phyloP scores from a whole-genome alignment of 2,329 filamentous ascomycete genomes.

The Pseudocercospora eumusae region DNA sequence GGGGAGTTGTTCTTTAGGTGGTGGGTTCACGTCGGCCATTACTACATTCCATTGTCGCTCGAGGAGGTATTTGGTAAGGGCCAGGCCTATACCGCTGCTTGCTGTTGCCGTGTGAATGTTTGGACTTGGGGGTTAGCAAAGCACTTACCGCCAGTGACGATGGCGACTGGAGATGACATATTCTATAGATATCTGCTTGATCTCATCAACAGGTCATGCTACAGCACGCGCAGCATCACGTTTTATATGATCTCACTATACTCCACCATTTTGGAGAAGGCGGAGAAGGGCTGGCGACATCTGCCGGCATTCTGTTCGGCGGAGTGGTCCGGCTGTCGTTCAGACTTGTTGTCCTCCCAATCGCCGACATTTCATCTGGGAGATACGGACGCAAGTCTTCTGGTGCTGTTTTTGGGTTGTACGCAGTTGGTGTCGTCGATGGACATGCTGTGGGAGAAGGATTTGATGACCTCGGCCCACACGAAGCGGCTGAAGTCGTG shows the following conservation, averaged over 20 bases:
- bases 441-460: background rate
- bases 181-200: background rate
- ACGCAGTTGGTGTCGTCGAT: background rate
- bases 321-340: background rate
- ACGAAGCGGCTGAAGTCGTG: background rate
- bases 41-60: constrained; percentile 45
- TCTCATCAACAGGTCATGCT: background rate
- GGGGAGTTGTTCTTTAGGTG: constrained; percentile 36
- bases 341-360: background rate
- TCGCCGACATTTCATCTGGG: background rate
- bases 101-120: constrained; percentile 23
- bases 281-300: constrained; percentile 1
- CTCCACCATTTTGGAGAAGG: background rate
- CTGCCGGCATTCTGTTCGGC: constrained; percentile 2
- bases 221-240: background rate
- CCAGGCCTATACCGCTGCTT: constrained; percentile 50
- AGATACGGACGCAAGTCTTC: background rate
- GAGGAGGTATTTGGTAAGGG: constrained; percentile 45
- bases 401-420: background rate
- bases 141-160: constrained; percentile 45
- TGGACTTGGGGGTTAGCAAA: background rate
- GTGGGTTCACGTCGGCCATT: constrained; percentile 49
- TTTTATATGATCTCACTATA: background rate
- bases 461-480: background rate
- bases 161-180: constrained; percentile 46